Percentiles rank a stretch among this genome's conserved stretches.
phyloP scores from a whole-genome alignment of 352 stramenopile genomes.

The Globisporangium nagaii region DNA sequence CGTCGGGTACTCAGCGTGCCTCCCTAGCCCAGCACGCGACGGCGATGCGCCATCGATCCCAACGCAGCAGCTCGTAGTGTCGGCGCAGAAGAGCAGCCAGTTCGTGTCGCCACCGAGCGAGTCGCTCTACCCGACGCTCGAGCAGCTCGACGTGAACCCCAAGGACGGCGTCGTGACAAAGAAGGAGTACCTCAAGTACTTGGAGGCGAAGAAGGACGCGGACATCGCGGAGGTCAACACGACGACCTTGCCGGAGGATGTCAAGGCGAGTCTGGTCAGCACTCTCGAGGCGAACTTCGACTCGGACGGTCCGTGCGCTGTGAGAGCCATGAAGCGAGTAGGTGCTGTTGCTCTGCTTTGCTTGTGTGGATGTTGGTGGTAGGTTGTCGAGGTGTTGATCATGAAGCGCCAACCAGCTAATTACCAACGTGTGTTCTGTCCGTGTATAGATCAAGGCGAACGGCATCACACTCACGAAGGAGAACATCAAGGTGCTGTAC shows the following conservation, averaged over 20 bases:
- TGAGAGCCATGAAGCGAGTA: conserved; percentile 37
- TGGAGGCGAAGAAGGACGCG: conserved; percentile 18
- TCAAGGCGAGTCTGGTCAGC: conserved; percentile 30
- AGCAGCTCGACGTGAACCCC: conserved; percentile 26
- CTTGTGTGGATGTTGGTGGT: too few species aligned
- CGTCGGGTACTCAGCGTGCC: conserved; percentile 40
- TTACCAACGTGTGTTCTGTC: too few species aligned
- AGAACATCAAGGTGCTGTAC: conserved; percentile 17
- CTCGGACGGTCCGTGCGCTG: conserved; percentile 24
- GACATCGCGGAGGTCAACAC: conserved; percentile 22
- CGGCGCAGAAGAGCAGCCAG: conserved; percentile 19
- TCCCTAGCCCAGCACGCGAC: conserved; percentile 11
- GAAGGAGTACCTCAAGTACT: conserved; percentile 28
- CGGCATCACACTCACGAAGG: conserved; percentile 1
- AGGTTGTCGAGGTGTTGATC: too few species aligned
- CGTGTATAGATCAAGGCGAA: conserved; percentile 7
- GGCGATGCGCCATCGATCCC: conserved; percentile 1
- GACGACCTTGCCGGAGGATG: conserved; percentile 21
- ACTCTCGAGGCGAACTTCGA: conserved; percentile 38
- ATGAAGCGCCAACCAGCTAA: too few species aligned
- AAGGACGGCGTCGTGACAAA: conserved; percentile 25
- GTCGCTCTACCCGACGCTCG: conserved; percentile 31
- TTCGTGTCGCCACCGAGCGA: conserved; percentile 32
- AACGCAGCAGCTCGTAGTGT: conserved; percentile 23
- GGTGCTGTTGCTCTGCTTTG: not conserved